Conservation (phyloP, 1,139 yeast genomes). For the Trichomonascaceae sp. region DNA sequence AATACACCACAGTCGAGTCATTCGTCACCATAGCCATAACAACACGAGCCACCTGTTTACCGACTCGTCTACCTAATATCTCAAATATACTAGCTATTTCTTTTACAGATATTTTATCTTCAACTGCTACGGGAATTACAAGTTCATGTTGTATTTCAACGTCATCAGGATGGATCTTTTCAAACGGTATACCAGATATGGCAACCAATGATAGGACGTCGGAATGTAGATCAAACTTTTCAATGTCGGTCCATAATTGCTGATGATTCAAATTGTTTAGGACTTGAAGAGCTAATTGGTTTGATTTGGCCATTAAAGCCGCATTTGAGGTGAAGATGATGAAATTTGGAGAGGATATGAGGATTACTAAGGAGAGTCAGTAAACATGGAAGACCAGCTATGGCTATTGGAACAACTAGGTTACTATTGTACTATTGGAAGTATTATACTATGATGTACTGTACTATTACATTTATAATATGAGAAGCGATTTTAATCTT, state of each 20-base stretch:
- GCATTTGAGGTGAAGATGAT: neutral
- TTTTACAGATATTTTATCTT: constrained; percentile 29
- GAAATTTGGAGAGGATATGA: neutral
- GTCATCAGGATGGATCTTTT: constrained; percentile 32
- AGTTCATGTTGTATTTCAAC: constrained; percentile 19
- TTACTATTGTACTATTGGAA: too few species aligned
- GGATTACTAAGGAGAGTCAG: neutral
- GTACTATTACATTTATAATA: too few species aligned
- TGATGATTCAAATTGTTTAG: constrained; percentile 44
- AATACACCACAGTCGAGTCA: constrained; percentile 66
- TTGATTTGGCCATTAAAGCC: neutral
- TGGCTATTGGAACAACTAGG: too few species aligned
- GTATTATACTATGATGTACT: too few species aligned
- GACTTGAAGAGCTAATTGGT: constrained; percentile 7
- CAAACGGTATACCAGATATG: constrained; percentile 30
- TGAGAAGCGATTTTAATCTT: neutral
- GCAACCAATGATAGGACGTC: constrained; percentile 11
- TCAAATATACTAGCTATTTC: constrained; percentile 31
- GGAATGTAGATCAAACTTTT: constrained; percentile 14
- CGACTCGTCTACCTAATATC: constrained; percentile 10
- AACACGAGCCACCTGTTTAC: constrained; percentile 37
- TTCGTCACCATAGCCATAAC: constrained; percentile 52
- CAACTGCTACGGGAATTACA: constrained; percentile 28
- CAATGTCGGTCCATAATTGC: constrained; percentile 47
- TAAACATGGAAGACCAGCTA: too few species aligned